These are phyloP conservation scores for Pythium rhizo-oryzae DNA, from an alignment of 352 stramenopile species.

Conservation along the genomic window DNA sequence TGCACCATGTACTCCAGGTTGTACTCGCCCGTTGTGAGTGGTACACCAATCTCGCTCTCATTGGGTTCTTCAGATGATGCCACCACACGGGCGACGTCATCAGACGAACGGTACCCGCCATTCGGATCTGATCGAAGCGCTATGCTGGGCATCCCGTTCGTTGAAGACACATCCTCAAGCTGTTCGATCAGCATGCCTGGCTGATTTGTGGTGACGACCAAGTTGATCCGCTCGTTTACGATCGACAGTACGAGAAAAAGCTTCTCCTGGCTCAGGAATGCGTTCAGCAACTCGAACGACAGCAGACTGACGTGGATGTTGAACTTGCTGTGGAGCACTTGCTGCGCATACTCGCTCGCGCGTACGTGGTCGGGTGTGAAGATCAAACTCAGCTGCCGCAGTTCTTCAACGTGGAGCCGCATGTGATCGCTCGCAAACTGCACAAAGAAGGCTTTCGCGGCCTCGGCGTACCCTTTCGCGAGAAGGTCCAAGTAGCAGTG, in stretches of 20 bases:
- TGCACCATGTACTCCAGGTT: constrained; percentile 79
- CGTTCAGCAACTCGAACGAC: constrained; percentile 82
- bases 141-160: constrained; percentile 43
- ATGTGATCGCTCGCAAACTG: constrained; percentile 63
- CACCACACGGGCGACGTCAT: constrained; percentile 63
- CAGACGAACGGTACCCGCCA: constrained; percentile 51
- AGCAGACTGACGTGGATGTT: constrained; percentile 82
- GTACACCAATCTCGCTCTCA: constrained; percentile 70
- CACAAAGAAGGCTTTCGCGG: constrained; percentile 61
- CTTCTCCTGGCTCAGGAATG: constrained; percentile 75
- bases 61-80: constrained; percentile 51
- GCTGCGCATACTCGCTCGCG: constrained; percentile 76
- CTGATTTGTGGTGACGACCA: constrained; percentile 75
- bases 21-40: constrained; percentile 64
- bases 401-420: constrained; percentile 68
- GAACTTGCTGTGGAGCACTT: constrained; percentile 84
- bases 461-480: constrained; percentile 57
- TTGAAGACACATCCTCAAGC: constrained; percentile 46
- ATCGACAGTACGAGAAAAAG: constrained; percentile 79
- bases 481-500: constrained; percentile 84
- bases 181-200: constrained; percentile 67
- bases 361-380: constrained; percentile 64
- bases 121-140: constrained; percentile 32
- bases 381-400: constrained; percentile 66
- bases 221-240: constrained; percentile 77